Evolutionary conservation across 441 rosid species (phyloP).

Genomic region (Euphorbia celastroides): DNA sequence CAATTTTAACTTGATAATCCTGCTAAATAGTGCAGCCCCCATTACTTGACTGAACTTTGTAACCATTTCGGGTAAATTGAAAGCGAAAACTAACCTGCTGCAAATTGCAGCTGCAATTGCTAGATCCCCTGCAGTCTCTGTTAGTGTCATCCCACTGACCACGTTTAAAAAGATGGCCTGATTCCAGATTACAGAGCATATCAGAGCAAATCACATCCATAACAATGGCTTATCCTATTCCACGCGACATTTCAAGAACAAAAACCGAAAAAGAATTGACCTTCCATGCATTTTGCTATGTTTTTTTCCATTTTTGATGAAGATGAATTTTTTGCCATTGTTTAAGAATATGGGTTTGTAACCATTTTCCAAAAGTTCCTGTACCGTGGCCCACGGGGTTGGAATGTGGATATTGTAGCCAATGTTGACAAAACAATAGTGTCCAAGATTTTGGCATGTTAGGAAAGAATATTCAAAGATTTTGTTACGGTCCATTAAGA

Average conservation of each 20-base stretch:
- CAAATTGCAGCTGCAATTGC: slow-evolving; percentile 95
- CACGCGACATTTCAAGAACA: background rate
- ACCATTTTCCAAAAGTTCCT: too few species aligned
- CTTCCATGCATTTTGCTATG: background rate
- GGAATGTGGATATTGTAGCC: too few species aligned
- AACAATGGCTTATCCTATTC: background rate
- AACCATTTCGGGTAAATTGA: background rate
- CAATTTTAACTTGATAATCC: background rate
- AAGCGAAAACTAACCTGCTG: slow-evolving; percentile 49
- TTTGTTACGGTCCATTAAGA: background rate
- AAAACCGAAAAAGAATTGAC: background rate
- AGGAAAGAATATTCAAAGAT: background rate
- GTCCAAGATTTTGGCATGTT: background rate
- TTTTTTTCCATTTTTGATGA: background rate
- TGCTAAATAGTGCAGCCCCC: background rate
- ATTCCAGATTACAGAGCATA: background rate
- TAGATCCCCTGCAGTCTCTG: slow-evolving; percentile 91
- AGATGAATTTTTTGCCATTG: too few species aligned
- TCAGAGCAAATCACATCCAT: background rate
- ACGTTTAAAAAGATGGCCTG: slow-evolving; percentile 75
- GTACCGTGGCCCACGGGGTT: too few species aligned
- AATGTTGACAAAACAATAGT: background rate
- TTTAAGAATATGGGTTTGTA: too few species aligned
- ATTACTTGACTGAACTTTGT: background rate
- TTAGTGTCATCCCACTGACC: slow-evolving; percentile 62